These are phyloP conservation scores for Oryza nivara DNA, from an alignment of 176 grass and related monocot species.

Conservation along the genomic window DNA sequence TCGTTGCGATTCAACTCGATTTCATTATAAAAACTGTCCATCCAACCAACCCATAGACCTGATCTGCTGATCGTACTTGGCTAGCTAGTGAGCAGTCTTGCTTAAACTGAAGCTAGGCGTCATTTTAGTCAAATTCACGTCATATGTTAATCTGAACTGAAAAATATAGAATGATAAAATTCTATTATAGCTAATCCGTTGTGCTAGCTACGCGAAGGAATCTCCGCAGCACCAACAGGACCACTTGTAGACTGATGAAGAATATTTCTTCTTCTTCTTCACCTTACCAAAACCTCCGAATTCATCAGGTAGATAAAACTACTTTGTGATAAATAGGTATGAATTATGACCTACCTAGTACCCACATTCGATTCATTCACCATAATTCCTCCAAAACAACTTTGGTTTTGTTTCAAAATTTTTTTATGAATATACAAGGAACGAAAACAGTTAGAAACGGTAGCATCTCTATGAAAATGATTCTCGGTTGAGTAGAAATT, in stretches of 20 bases:
- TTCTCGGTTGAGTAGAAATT: no score
- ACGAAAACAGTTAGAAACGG: no score
- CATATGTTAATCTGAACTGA: slow-evolving; percentile 27
- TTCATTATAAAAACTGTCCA: not conserved
- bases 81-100: not conserved
- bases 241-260: not conserved
- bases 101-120: slow-evolving; percentile 14
- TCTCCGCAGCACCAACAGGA: not conserved
- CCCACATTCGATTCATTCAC: not conserved
- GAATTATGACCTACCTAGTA: not conserved
- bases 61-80: not conserved
- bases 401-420: not conserved
- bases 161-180: slow-evolving; percentile 8
- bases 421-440: no score
- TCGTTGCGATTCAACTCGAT: slow-evolving; percentile 14
- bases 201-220: not conserved
- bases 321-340: not conserved
- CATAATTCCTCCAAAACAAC: not conserved
- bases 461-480: no score
- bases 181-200: not conserved
- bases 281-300: not conserved
- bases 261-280: no score
- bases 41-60: not conserved
- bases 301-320: not conserved
- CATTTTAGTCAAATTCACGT: slow-evolving; percentile 22